A percentile compares a stretch with the other conserved stretches of the same genome.
Conservation (phyloP, 1,284 basidiomycete genomes). For the Cutaneotrichosporon sp. region DNA sequence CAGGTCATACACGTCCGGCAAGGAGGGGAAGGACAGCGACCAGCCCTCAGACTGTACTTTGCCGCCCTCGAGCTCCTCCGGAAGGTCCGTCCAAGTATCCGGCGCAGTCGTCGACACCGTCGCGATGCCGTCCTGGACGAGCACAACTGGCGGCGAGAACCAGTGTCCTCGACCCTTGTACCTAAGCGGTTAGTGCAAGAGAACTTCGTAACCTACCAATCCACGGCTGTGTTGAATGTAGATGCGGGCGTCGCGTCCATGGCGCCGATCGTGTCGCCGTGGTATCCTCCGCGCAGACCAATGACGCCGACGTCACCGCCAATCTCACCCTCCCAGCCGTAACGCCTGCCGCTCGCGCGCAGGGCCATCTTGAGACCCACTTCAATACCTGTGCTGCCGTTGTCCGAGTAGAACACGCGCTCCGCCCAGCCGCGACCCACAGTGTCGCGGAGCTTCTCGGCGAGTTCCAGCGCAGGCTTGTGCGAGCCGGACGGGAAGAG, state of each 20-base stretch:
- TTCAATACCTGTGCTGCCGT: conserved; percentile 94
- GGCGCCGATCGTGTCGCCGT: conserved; percentile 94
- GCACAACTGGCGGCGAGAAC: conserved; percentile 81
- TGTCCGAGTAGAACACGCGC: conserved; percentile 87
- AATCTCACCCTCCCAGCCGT: conserved; percentile 45
- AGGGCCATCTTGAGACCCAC: conserved; percentile 95
- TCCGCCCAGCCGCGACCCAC: conserved; percentile 78
- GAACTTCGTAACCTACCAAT: conserved; percentile 76
- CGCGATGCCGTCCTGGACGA: conserved; percentile 60
- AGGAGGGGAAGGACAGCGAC: conserved; percentile 48
- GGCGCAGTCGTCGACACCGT: conserved; percentile 55
- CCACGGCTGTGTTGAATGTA: conserved; percentile 75
- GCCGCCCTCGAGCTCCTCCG: conserved; percentile 12
- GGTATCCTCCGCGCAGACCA: conserved; percentile 89
- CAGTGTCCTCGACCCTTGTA: conserved; percentile 87
- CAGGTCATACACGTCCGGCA: conserved; percentile 70
- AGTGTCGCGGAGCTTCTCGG: conserved; percentile 40
- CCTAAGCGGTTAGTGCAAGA: conserved; percentile 6
- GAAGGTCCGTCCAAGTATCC: conserved; percentile 34
- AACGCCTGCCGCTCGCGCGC: conserved; percentile 60
- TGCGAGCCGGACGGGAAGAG: conserved; percentile 89
- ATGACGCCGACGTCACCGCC: conserved; percentile 64
- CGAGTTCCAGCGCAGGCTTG: conserved; percentile 64
- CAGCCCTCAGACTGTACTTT: conserved; percentile 17
- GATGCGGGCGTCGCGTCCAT: conserved; percentile 90